Percentiles rank a stretch among this genome's conserved stretches.
Evolutionary conservation across 2,329 filamentous ascomycete genomes (phyloP).

Genomic region (Scopulariopsis brevicaulis): DNA sequence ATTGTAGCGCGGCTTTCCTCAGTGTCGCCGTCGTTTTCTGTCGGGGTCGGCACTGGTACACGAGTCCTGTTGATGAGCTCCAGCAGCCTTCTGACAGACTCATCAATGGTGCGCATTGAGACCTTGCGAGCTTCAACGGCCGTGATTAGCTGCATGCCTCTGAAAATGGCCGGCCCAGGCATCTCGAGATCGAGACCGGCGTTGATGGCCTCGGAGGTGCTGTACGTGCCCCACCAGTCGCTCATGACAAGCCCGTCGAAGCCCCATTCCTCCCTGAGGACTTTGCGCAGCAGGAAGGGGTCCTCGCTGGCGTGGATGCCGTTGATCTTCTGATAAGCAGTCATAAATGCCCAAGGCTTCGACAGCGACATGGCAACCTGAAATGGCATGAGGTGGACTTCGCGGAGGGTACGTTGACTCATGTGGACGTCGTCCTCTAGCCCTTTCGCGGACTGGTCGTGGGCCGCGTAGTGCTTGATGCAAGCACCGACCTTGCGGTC

Average conservation of each 20-base stretch:
- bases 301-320: conserved; percentile 45
- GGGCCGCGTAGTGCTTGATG: conserved; percentile 50
- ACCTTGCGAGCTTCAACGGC: conserved; percentile 45
- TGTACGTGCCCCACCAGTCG: conserved; percentile 49
- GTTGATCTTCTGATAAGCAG: conserved; percentile 48
- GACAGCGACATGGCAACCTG: conserved; percentile 41
- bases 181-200: conserved; percentile 49
- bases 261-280: conserved; percentile 45
- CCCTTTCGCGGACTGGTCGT: conserved; percentile 49
- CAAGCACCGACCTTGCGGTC: conserved; percentile 42
- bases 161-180: conserved; percentile 41
- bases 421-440: conserved; percentile 43
- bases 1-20: conserved; percentile 52
- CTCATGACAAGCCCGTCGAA: conserved; percentile 47
- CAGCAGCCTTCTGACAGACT: conserved; percentile 43
- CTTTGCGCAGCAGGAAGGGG: conserved; percentile 33
- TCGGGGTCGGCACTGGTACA: conserved; percentile 39
- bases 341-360: conserved; percentile 43
- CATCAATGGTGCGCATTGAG: conserved; percentile 39
- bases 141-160: conserved; percentile 38
- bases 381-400: conserved; percentile 48
- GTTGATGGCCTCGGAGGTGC: conserved; percentile 34
- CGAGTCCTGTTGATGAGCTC: conserved; percentile 46
- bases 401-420: conserved; percentile 42
- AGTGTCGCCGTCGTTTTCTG: conserved; percentile 43